Evolutionary conservation across 2,329 filamentous ascomycete species (phyloP).

Genomic region (Paramyrothecium sp.): DNA sequence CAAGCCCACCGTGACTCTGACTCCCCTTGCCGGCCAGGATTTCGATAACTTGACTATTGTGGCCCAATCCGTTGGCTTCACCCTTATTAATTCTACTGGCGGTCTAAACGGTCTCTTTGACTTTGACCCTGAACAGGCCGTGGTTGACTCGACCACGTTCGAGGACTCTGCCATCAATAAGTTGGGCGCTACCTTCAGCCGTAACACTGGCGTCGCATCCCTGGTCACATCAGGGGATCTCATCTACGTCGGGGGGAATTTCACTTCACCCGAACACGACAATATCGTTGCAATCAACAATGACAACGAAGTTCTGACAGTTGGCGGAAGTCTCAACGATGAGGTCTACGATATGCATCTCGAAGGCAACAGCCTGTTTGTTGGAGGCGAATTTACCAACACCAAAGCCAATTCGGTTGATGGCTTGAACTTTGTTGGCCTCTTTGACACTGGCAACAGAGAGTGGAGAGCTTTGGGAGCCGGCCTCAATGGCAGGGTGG

Average conservation of each 20-base stretch:
- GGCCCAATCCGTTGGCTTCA: constrained; percentile 85
- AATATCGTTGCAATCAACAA: constrained; percentile 77
- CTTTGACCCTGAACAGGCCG: constrained; percentile 62
- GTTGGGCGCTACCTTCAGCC: constrained; percentile 68
- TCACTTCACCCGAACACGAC: constrained; percentile 63
- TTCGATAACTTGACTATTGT: constrained; percentile 71
- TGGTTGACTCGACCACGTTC: constrained; percentile 61
- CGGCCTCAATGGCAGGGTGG: constrained; percentile 79
- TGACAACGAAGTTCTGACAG: constrained; percentile 59
- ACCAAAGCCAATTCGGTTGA: constrained; percentile 59
- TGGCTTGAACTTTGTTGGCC: constrained; percentile 74
- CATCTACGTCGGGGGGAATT: constrained; percentile 81
- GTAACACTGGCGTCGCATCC: constrained; percentile 66
- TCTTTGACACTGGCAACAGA: constrained; percentile 68
- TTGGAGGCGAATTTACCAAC: constrained; percentile 82
- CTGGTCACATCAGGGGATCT: constrained; percentile 63
- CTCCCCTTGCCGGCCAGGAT: constrained; percentile 63
- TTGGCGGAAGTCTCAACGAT: constrained; percentile 75
- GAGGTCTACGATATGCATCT: constrained; percentile 71
- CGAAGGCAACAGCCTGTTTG: constrained; percentile 67
- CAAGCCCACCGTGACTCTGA: constrained; percentile 76
- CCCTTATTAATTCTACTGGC: constrained; percentile 68
- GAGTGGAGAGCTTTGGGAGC: constrained; percentile 78
- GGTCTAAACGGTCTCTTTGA: constrained; percentile 90
- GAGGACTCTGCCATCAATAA: constrained; percentile 72